Evolutionary conservation across 441 rosid species (phyloP), one percentile per base, ranked within the genome.

Genomic region (Corymbia citriodora): DNA sequence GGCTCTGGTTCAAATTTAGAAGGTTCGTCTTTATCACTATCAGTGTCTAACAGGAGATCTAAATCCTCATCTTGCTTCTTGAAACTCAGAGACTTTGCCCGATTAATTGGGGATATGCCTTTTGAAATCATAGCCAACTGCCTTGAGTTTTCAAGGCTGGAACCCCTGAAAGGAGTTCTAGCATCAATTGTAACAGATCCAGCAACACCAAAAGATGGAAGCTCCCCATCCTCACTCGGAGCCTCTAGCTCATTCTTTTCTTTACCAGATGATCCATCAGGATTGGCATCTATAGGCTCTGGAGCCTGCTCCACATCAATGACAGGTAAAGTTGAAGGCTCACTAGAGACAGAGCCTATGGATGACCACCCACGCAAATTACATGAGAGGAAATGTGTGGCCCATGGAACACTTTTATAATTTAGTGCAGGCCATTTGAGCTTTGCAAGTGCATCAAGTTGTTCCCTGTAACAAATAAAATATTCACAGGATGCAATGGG

Each of bases 141-240:
- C 94, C 94, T 96, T 85, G 96, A 94, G 91, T 95, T 97, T 85
- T 92, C 97, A 88, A 92, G 27, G 90, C 79, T 91, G 90, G 96
- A 93, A 90, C 90, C 94, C 93, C 93, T 95, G 40, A 92, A 89
- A 61, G 94, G 91, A 89, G 94, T 91, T 88, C 91, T 94, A 87
- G 90, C 88, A 93, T 93, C 95, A 90, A 89, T 94, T 89, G 89
- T 91, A 55, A 55, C 91, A 89, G 97, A 92, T 85, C 95, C 94
- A 89, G 91, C 93, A 91, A 93, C 90, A 91, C 93, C 91, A 94
- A 96, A 92, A 87, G 98, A 95, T 27, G 99, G 99, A 92, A 98
- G 98, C 93, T 98, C 99, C 91, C 99, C 99, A 91, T 98, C 99
- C 93, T 97, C 99, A 92, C 96, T 94, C 14, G 92, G 91, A 93